Conservation (phyloP, 345 rosid species). For the Noccaea caerulescens region DNA sequence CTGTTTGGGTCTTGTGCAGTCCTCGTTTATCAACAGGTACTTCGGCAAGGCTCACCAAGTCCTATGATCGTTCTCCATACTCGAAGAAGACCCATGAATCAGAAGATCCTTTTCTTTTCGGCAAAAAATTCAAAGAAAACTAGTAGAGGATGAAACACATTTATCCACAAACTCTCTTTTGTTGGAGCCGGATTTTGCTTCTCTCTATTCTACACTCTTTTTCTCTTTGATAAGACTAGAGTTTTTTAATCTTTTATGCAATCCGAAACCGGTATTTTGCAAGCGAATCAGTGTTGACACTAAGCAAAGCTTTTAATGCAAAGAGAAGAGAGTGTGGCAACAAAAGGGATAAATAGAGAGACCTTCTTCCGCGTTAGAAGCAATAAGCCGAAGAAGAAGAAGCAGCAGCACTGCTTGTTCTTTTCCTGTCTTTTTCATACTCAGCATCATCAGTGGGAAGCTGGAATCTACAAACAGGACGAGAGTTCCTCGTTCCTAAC, state of each 20-base stretch:
- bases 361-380: constrained; percentile 2
- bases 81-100: not conserved
- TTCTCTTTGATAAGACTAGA: no score
- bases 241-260: not conserved
- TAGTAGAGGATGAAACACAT: not conserved
- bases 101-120: not conserved
- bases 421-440: constrained; percentile 63
- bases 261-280: not conserved
- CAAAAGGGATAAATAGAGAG: not conserved
- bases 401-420: constrained; percentile 13
- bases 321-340: constrained; percentile 12
- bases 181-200: constrained; percentile 1
- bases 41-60: constrained; percentile 29
- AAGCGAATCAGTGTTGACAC: constrained; percentile 3
- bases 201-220: not conserved
- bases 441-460: constrained; percentile 67
- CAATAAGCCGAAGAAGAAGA: constrained; percentile 23
- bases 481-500: constrained; percentile 72
- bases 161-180: not conserved
- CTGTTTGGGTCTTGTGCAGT: constrained; percentile 2
- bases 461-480: constrained; percentile 74
- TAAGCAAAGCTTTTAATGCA: constrained; percentile 1
- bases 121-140: constrained; percentile 16
- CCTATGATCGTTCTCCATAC: constrained; percentile 4
- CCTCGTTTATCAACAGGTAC: constrained; percentile 30